A percentile compares a stretch with the other conserved stretches of the same genome.
phyloP scores from a whole-genome alignment of 768 basidiomycete genomes.

The Rhizopogon vulgaris region DNA sequence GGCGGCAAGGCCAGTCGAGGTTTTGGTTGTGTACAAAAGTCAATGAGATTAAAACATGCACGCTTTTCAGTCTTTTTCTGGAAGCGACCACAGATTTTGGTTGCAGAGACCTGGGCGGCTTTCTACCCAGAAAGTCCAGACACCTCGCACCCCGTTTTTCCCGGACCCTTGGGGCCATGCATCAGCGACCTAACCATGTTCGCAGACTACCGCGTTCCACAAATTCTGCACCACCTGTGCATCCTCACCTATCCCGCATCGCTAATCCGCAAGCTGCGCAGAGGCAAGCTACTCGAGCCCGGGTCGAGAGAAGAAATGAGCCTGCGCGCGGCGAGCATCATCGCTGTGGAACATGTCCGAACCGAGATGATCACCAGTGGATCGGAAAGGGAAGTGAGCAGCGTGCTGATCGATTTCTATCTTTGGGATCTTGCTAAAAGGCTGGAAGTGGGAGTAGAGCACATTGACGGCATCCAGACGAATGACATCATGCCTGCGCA shows the following conservation, averaged over 20 bases:
- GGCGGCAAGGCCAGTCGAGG: constrained; percentile 31
- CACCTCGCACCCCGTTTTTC: constrained; percentile 68
- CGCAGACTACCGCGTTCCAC: constrained; percentile 89
- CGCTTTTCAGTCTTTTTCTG: constrained; percentile 60
- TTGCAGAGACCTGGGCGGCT: constrained; percentile 90
- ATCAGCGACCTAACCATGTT: constrained; percentile 86
- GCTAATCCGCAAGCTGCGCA: constrained; percentile 45
- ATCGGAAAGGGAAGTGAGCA: constrained; percentile 39
- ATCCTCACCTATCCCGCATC: constrained; percentile 67
- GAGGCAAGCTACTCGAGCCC: constrained; percentile 38
- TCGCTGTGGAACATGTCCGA: constrained; percentile 73
- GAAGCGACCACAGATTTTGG: constrained; percentile 89
- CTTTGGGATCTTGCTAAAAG: constrained; percentile 84
- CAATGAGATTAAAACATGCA: not conserved
- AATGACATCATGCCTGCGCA: constrained; percentile 62
- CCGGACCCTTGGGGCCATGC: constrained; percentile 43
- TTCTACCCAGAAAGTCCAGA: constrained; percentile 58
- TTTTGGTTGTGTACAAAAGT: not conserved
- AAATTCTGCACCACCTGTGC: constrained; percentile 79
- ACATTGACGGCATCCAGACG: constrained; percentile 52
- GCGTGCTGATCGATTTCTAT: constrained; percentile 87
- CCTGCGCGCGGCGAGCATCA: constrained; percentile 71
- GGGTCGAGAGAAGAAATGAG: constrained; percentile 72
- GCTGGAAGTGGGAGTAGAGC: constrained; percentile 57
- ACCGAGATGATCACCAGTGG: constrained; percentile 39